Conservation (phyloP, 2,329 filamentous ascomycete genomes). For the Sclerotinia glacialis region DNA sequence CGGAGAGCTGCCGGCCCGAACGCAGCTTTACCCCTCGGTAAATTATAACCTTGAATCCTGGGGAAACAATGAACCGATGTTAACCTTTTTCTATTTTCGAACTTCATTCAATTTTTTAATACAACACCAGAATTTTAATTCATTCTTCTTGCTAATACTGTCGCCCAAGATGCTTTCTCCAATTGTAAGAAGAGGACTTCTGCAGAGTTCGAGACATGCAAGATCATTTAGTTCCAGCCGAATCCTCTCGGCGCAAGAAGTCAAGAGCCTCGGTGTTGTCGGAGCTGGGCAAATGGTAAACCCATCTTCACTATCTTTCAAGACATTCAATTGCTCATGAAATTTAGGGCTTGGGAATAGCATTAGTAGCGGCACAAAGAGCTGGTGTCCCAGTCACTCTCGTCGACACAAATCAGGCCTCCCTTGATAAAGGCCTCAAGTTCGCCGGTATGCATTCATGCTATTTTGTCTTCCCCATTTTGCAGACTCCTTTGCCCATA, state of each 20-base stretch:
- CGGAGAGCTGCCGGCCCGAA: conserved; percentile 15
- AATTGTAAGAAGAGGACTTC: conserved; percentile 31
- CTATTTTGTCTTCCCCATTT: background rate
- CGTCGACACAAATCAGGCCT: conserved; percentile 78
- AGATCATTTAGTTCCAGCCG: conserved; percentile 69
- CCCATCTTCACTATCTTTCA: background rate
- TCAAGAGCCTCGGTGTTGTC: conserved; percentile 86
- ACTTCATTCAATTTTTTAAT: background rate
- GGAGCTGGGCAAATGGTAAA: conserved; percentile 93
- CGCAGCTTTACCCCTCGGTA: conserved; percentile 10
- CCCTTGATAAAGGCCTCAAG: conserved; percentile 82
- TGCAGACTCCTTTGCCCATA: background rate
- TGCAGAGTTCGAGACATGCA: conserved; percentile 31
- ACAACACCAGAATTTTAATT: background rate
- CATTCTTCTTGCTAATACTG: background rate
- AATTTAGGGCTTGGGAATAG: conserved; percentile 83
- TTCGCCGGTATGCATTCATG: conserved; percentile 67
- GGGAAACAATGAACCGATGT: conserved; percentile 9
- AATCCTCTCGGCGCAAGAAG: conserved; percentile 60
- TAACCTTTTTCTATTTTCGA: conserved; percentile 1
- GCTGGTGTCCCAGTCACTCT: conserved; percentile 81
- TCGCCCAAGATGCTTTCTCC: conserved; percentile 35
- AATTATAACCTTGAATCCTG: conserved; percentile 10
- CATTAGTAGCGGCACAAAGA: conserved; percentile 83
- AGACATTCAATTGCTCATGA: background rate